Conservation (phyloP, 495 filamentous ascomycete genomes). For the Penicillium cataractarum region DNA sequence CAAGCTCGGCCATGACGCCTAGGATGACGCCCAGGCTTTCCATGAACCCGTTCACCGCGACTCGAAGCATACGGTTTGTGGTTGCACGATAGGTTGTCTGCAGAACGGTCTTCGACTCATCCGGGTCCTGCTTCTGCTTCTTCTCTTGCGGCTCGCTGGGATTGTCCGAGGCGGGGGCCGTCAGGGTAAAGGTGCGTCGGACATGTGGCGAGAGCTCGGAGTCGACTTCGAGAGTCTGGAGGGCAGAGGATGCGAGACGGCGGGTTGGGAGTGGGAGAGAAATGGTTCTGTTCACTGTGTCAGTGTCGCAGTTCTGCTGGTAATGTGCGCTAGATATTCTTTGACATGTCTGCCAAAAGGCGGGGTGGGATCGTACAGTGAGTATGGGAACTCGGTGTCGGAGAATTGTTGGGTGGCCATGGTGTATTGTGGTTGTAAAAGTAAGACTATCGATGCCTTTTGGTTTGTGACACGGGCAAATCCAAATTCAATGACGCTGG, state of each 20-base stretch:
- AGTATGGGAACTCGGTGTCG: slow-evolving; percentile 68
- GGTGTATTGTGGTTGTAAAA: not conserved
- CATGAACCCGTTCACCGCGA: slow-evolving; percentile 98
- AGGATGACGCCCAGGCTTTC: slow-evolving; percentile 84
- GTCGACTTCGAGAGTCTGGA: slow-evolving; percentile 80
- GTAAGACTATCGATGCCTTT: not conserved
- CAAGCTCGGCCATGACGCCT: slow-evolving; percentile 84
- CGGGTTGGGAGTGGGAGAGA: slow-evolving; percentile 81
- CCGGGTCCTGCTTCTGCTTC: slow-evolving; percentile 35
- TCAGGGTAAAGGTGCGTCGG: slow-evolving; percentile 66
- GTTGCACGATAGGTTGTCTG: slow-evolving; percentile 81
- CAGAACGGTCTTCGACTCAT: slow-evolving; percentile 60
- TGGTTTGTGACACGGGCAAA: not conserved
- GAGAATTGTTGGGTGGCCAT: slow-evolving; percentile 35
- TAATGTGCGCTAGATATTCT: not conserved
- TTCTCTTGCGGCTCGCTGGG: slow-evolving; percentile 31
- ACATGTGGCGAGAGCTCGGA: slow-evolving; percentile 85
- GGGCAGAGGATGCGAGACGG: slow-evolving; percentile 76
- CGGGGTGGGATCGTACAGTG: slow-evolving; percentile 57
- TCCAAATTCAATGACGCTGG: not conserved
- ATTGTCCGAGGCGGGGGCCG: slow-evolving; percentile 29
- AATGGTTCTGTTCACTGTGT: slow-evolving; percentile 60
- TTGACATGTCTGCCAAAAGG: not conserved
- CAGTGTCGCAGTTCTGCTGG: not conserved
- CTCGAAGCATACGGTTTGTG: slow-evolving; percentile 93